Base-by-base conservation (phyloP, 2,329 filamentous ascomycete genomes). In the Sodiomyces alkalinus region DNA sequence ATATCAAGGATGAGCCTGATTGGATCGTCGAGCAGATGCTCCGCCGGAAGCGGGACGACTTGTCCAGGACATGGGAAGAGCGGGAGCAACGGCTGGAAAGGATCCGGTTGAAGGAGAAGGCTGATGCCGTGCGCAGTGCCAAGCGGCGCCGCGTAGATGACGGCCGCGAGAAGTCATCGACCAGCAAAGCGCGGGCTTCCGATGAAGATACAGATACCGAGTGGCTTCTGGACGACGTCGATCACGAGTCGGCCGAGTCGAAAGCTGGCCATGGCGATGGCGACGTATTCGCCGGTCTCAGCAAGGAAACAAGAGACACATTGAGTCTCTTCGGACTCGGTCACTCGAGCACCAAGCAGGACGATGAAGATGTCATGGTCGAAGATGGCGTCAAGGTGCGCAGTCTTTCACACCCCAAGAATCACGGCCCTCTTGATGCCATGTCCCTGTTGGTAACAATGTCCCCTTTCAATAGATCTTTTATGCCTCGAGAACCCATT, bases 401-500 rank as follows among this genome's bases (percentile, higher is more conserved):
- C 38, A 28, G 26, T 29, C 19, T 26, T 22, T 19, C 17, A 19
- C 13, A n/a, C n/a, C n/a, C n/a, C n/a, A n/a, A n/a, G n/a, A n/a
- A n/a, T n/a, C n/a, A n/a, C n/a, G 6, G 14, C 14, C 17, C 14
- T 25, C 23, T 25, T 17, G 9, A 6, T 25, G 23, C 9, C 14
- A 17, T 11, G 14, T 15, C 8, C 3, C 14, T 17, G 24, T 30
- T 45, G 45, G 46, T 56, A 49, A 53, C 50, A 20, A 25, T 7
- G 19, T 27, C n/a, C n/a, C n/a, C n/a, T n/a, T n/a, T n/a, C n/a
- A n/a, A n/a, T 49, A 74, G 62, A 80, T 94, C 28, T 92, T 81
- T 51, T 93, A 87, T 53, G 90, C 85, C 31, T 94, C 86, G 6
- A 70, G 86, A 45, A 94, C 86, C 1, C 86, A 94, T 50, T 94